Conservation (phyloP, 2,329 filamentous ascomycete genomes). For the Ascochyta fabae region DNA sequence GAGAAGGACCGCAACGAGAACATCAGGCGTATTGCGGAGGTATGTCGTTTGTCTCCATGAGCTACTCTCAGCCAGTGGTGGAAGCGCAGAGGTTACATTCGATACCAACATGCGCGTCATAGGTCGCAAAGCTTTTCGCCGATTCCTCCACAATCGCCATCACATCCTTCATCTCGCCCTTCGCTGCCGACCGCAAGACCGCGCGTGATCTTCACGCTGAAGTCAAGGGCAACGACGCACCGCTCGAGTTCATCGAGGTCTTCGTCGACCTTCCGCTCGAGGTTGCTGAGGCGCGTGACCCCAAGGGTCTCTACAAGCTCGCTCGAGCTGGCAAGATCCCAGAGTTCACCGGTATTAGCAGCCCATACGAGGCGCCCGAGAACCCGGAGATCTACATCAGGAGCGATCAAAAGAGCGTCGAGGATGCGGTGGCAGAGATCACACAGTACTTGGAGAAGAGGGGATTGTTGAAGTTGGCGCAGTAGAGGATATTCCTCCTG, state of each 20-base stretch:
- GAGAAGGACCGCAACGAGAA: conserved; percentile 96
- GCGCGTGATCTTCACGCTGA: conserved; percentile 81
- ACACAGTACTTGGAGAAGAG: conserved; percentile 76
- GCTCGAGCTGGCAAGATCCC: conserved; percentile 92
- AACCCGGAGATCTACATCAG: conserved; percentile 86
- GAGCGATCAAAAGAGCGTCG: conserved; percentile 81
- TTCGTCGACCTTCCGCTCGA: conserved; percentile 90
- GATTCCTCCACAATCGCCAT: conserved; percentile 87
- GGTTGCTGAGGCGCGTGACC: conserved; percentile 92
- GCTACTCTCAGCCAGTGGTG: background rate
- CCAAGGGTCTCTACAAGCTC: conserved; percentile 98
- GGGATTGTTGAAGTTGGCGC: conserved; percentile 60
- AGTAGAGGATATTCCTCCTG: conserved; percentile 5
- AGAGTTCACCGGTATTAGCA: conserved; percentile 94
- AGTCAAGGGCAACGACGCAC: conserved; percentile 59
- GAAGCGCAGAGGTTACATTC: background rate
- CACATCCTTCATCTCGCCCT: conserved; percentile 96
- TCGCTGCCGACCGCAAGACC: conserved; percentile 81
- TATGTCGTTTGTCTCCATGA: conserved; percentile 24
- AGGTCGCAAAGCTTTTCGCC: conserved; percentile 95
- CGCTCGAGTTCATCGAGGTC: conserved; percentile 90
- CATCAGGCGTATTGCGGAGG: conserved; percentile 92
- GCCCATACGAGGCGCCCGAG: conserved; percentile 90
- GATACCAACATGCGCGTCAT: background rate
- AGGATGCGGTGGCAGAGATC: conserved; percentile 88